Evolutionary conservation across 805 yeast species (phyloP).

Genomic region (Cephaloascus fragrans): DNA sequence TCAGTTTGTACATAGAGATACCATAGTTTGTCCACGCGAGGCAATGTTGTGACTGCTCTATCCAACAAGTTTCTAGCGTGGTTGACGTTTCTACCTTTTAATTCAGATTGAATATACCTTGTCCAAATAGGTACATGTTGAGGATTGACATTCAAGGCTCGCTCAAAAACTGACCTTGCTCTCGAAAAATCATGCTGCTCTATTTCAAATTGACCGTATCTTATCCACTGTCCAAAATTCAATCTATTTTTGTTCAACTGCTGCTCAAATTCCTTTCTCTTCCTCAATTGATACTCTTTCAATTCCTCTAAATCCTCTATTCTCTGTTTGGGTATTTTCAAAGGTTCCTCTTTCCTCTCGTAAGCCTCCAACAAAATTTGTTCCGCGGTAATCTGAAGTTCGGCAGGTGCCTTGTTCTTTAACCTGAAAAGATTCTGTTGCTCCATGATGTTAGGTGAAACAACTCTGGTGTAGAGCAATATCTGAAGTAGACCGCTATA

Average conservation of each 20-base stretch:
- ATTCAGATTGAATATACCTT: conserved; percentile 70
- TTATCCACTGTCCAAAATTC: conserved; percentile 80
- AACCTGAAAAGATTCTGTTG: background rate
- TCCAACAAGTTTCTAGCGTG: conserved; percentile 85
- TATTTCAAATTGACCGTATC: conserved; percentile 84
- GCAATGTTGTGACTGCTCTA: conserved; percentile 64
- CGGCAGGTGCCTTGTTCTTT: conserved; percentile 33
- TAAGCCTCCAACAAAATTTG: conserved; percentile 55
- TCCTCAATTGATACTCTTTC: conserved; percentile 62
- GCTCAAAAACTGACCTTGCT: conserved; percentile 80
- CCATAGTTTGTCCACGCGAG: conserved; percentile 83
- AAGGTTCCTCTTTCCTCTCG: conserved; percentile 29
- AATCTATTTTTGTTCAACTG: conserved; percentile 79
- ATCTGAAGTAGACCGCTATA: no score
- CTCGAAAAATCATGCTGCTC: conserved; percentile 70
- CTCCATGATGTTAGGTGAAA: background rate
- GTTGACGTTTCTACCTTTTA: conserved; percentile 61
- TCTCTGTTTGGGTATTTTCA: conserved; percentile 33
- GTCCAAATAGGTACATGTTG: conserved; percentile 80
- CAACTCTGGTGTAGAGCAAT: no score
- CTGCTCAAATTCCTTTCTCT: conserved; percentile 75
- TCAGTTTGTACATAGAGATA: conserved; percentile 73
- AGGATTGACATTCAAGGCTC: conserved; percentile 72
- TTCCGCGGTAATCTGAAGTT: conserved; percentile 54
- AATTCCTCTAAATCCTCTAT: conserved; percentile 73